Percentiles rank a stretch among this genome's conserved stretches.
Conservation (phyloP, 352 stramenopile species). For the Phytophthora meadii region DNA sequence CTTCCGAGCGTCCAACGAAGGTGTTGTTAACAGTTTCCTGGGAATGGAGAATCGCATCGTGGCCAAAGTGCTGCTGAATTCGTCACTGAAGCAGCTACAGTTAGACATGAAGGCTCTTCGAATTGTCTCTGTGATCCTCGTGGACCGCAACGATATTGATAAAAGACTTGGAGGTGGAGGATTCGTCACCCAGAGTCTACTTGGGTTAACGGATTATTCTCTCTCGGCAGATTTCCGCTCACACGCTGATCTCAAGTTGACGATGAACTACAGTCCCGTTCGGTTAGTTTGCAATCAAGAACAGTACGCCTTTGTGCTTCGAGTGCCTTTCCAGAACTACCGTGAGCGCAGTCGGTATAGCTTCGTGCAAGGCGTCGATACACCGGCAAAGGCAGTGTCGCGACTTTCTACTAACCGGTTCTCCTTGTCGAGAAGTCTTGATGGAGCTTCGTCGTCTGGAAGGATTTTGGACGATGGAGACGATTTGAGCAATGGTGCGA, state of each 20-base stretch:
- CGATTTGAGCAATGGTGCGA: slow-evolving; percentile 39
- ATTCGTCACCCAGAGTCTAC: slow-evolving; percentile 73
- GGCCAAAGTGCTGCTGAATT: slow-evolving; percentile 86
- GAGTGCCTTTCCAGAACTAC: slow-evolving; percentile 80
- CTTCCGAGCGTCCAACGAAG: slow-evolving; percentile 73
- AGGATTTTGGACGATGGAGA: slow-evolving; percentile 40
- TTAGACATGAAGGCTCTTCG: slow-evolving; percentile 70
- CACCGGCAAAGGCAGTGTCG: slow-evolving; percentile 15
- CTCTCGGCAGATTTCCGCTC: slow-evolving; percentile 71
- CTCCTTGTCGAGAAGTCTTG: slow-evolving; percentile 33
- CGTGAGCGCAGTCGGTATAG: slow-evolving; percentile 65
- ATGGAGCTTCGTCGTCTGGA: slow-evolving; percentile 34
- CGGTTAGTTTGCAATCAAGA: slow-evolving; percentile 85
- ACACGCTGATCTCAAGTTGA: slow-evolving; percentile 60
- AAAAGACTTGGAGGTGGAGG: slow-evolving; percentile 38
- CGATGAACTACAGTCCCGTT: slow-evolving; percentile 62
- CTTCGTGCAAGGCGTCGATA: slow-evolving; percentile 28
- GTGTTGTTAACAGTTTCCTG: slow-evolving; percentile 61
- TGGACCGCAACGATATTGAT: slow-evolving; percentile 48
- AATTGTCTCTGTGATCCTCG: slow-evolving; percentile 80
- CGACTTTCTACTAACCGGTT: slow-evolving; percentile 32
- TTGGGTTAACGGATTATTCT: slow-evolving; percentile 71
- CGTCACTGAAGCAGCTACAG: slow-evolving; percentile 75
- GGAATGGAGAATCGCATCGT: slow-evolving; percentile 81
- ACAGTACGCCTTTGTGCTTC: slow-evolving; percentile 82